These are phyloP conservation scores for Aquilaria yunnanensis DNA, from an alignment of 345 rosid species.

Conservation along the genomic window DNA sequence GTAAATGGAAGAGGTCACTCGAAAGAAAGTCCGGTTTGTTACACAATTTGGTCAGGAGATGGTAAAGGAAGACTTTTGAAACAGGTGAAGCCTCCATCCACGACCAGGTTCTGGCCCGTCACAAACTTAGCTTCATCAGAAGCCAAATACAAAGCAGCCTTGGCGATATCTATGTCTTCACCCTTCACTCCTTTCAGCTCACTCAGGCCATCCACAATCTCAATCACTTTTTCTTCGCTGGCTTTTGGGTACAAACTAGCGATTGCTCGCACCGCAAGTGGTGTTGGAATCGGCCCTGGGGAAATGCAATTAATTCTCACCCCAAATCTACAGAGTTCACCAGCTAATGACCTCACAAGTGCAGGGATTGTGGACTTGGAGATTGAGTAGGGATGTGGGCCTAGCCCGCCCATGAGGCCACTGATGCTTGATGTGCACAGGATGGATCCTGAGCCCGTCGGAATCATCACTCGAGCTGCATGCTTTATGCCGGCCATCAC, in stretches of 20 bases:
- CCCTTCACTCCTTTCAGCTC: slow-evolving; percentile 63
- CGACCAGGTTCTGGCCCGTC: slow-evolving; percentile 70
- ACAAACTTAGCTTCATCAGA: slow-evolving; percentile 71
- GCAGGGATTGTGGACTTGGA: slow-evolving; percentile 61
- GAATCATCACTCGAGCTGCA: slow-evolving; percentile 76
- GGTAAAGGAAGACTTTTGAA: slow-evolving; percentile 52
- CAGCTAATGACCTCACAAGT: slow-evolving; percentile 54
- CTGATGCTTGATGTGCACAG: slow-evolving; percentile 67
- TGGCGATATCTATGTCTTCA: slow-evolving; percentile 67
- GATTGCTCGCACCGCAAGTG: slow-evolving; percentile 36
- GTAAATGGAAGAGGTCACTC: too few species aligned
- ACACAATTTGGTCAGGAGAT: slow-evolving; percentile 31
- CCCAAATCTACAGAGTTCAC: slow-evolving; percentile 55
- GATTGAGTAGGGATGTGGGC: slow-evolving; percentile 62
- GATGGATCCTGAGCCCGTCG: slow-evolving; percentile 51
- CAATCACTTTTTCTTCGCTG: slow-evolving; percentile 32
- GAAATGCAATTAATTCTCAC: slow-evolving; percentile 77
- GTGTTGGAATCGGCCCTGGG: slow-evolving; percentile 52
- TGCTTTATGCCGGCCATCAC: slow-evolving; percentile 59
- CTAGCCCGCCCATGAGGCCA: slow-evolving; percentile 66
- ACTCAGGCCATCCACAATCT: slow-evolving; percentile 46
- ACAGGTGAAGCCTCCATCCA: slow-evolving; percentile 79
- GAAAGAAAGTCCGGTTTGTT: not conserved
- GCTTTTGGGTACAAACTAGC: slow-evolving; percentile 30
- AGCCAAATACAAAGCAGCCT: slow-evolving; percentile 66